Conservation (phyloP, 257 asterid species). For the Solanum paucissectum region DNA sequence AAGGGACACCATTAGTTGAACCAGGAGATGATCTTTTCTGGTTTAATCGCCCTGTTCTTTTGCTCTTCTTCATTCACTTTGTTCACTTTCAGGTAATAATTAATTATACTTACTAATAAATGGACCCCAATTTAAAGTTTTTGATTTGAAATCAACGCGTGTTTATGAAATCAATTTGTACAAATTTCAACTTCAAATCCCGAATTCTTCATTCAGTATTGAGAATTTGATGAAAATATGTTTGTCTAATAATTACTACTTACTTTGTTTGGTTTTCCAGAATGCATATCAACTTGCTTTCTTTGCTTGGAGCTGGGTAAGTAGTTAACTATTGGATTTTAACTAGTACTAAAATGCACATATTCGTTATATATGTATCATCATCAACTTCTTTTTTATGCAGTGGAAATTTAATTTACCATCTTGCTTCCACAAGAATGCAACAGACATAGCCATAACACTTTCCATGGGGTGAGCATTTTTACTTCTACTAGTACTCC, state of each 20-base stretch:
- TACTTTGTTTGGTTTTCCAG: neutral
- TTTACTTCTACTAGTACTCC: neutral
- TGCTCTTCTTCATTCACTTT: constrained; percentile 2
- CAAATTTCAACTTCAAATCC: neutral
- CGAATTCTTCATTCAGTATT: neutral
- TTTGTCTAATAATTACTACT: neutral
- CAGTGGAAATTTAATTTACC: neutral
- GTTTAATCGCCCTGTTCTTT: neutral
- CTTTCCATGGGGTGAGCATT: constrained; percentile 3
- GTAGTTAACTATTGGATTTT: neutral
- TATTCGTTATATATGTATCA: neutral
- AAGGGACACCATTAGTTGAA: constrained; percentile 3
- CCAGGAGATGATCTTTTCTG: constrained; percentile 6
- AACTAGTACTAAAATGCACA: neutral
- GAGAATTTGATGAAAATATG: neutral
- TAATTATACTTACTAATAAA: neutral
- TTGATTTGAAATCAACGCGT: neutral
- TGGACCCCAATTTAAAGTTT: neutral
- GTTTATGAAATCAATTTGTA: neutral
- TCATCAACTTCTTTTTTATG: neutral
- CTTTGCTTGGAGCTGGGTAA: constrained; percentile 5
- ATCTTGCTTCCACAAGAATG: neutral
- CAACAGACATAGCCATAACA: neutral
- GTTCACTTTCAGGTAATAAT: neutral
- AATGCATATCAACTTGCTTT: constrained; percentile 6